Conservation (phyloP, 768 basidiomycete species). For the Boletus edulis region DNA sequence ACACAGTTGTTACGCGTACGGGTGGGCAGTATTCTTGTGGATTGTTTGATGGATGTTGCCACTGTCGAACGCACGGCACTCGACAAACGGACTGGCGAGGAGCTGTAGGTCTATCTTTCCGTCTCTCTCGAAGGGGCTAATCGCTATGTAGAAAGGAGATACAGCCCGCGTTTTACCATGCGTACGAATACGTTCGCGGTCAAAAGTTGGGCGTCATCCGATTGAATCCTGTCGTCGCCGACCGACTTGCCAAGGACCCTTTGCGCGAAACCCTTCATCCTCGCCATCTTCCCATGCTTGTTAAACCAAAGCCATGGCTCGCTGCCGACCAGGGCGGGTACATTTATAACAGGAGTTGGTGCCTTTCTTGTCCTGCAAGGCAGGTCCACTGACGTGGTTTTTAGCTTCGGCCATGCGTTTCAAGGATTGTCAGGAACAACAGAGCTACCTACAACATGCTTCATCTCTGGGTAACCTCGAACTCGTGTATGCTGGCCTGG, state of each 20-base stretch:
- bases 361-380: not conserved
- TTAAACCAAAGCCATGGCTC: conserved; percentile 87
- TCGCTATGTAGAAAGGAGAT: conserved; percentile 53
- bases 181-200: conserved; percentile 92
- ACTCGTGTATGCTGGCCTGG: conserved; percentile 82
- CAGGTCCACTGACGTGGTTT: not conserved
- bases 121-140: conserved; percentile 3
- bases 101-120: conserved; percentile 45
- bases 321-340: conserved; percentile 79
- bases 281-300: conserved; percentile 93
- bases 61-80: conserved; percentile 60
- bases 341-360: conserved; percentile 70
- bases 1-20: conserved; percentile 71
- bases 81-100: conserved; percentile 58
- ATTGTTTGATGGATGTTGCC: conserved; percentile 82
- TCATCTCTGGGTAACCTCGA: conserved; percentile 74
- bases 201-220: conserved; percentile 91
- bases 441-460: conserved; percentile 72
- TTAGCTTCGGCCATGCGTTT: conserved; percentile 83
- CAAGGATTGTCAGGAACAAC: conserved; percentile 87
- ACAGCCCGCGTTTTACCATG: conserved; percentile 89
- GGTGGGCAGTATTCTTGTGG: conserved; percentile 80
- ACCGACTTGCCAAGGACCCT: conserved; percentile 73
- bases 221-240: conserved; percentile 76
- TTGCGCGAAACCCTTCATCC: conserved; percentile 78